Evolutionary conservation across 306 rosid genomes (phyloP).

Genomic region (Citrullus colocynthis): DNA sequence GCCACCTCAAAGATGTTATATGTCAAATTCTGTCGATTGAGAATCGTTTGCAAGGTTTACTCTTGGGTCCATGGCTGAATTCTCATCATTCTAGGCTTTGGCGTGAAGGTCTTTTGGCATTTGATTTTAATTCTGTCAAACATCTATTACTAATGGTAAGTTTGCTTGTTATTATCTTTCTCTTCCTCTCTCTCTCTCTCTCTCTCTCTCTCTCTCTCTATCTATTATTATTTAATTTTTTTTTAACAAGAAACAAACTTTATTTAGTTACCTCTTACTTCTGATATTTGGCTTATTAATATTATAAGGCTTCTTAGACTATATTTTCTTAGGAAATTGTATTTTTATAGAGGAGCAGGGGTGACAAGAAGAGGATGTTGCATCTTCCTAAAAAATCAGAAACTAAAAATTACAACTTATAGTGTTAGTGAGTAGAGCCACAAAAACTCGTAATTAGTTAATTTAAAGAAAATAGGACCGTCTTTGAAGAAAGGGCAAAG

Average conservation of each 20-base stretch:
- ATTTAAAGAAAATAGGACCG: too few species aligned
- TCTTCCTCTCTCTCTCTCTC: background rate
- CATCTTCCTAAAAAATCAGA: background rate
- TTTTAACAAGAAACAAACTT: background rate
- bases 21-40: constrained; percentile 52
- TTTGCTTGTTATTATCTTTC: constrained; percentile 8
- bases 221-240: too few species aligned
- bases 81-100: constrained; percentile 39
- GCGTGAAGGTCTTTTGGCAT: constrained; percentile 51
- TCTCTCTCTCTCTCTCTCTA: too few species aligned
- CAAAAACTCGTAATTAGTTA: too few species aligned
- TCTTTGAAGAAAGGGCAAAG: too few species aligned
- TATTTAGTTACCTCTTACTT: background rate
- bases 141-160: constrained; percentile 59
- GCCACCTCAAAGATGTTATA: constrained; percentile 58
- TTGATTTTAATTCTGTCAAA: constrained; percentile 50
- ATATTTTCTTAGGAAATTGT: background rate
- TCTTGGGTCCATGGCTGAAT: constrained; percentile 87
- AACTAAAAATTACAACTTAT: background rate
- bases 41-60: constrained; percentile 74
- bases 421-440: too few species aligned
- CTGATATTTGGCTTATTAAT: background rate
- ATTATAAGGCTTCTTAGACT: background rate
- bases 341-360: background rate
- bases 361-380: background rate